Conservation (phyloP, 345 rosid genomes). For the Hevea brasiliensis region DNA sequence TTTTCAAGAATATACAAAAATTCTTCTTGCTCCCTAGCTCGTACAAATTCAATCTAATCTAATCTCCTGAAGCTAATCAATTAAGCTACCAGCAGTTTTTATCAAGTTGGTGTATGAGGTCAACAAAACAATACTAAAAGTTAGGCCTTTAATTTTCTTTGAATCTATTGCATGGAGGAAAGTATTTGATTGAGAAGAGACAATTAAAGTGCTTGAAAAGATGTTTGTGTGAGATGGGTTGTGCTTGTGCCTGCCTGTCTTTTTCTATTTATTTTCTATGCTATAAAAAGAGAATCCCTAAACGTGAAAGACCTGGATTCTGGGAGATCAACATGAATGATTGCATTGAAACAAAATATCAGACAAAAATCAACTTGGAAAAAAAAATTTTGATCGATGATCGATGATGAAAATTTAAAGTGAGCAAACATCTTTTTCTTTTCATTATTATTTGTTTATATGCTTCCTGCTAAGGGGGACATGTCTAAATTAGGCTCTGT, state of each 20-base stretch:
- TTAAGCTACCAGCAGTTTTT: no score
- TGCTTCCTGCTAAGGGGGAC: neutral
- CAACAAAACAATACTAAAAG: slow-evolving; percentile 17
- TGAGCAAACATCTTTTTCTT: neutral
- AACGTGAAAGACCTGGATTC: slow-evolving; percentile 35
- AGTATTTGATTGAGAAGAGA: no score
- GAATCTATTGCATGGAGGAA: no score
- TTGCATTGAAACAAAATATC: neutral
- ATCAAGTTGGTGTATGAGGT: slow-evolving; percentile 14
- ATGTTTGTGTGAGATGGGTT: slow-evolving; percentile 2
- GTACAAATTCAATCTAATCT: slow-evolving; percentile 11
- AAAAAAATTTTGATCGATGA: no score
- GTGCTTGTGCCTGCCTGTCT: no score
- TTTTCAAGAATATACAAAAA: slow-evolving; percentile 3
- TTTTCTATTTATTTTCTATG: slow-evolving; percentile 2
- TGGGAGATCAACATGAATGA: slow-evolving; percentile 23
- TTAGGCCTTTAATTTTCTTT: no score
- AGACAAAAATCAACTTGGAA: neutral
- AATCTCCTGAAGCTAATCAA: no score
- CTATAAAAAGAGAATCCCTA: neutral
- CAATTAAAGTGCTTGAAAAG: no score
- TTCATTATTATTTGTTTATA: neutral
- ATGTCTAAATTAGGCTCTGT: neutral
- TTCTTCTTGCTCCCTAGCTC: slow-evolving; percentile 2
- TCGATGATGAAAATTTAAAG: neutral